Evolutionary conservation across 768 basidiomycete genomes (phyloP).

Genomic region (Trametes maxima): DNA sequence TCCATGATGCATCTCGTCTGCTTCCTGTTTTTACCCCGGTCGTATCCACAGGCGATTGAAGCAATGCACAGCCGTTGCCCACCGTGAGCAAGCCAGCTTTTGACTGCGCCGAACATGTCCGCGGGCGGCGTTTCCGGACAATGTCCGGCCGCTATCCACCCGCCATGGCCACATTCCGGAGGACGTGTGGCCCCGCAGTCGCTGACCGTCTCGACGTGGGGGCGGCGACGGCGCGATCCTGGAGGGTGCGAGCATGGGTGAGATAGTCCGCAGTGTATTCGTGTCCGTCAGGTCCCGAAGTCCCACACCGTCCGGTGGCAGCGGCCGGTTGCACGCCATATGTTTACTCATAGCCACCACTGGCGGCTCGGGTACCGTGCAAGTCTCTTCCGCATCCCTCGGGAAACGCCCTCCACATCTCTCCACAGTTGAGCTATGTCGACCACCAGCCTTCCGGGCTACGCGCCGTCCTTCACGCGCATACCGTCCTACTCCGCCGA

Average conservation of each 20-base stretch:
- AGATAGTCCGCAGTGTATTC: constrained; percentile 9
- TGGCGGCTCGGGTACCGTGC: neutral
- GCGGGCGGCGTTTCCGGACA: neutral
- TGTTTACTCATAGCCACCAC: constrained; percentile 19
- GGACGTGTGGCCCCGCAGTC: neutral
- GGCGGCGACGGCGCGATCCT: too few species aligned
- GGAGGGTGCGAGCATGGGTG: constrained; percentile 1
- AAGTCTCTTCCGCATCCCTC: neutral
- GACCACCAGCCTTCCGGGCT: constrained; percentile 55
- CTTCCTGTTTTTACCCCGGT: neutral
- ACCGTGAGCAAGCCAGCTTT: neutral
- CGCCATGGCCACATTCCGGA: neutral
- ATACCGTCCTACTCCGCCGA: constrained; percentile 56
- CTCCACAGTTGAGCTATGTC: constrained; percentile 46
- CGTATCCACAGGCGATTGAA: neutral
- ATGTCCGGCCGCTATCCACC: neutral
- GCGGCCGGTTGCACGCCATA: constrained; percentile 22
- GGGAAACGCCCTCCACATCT: neutral
- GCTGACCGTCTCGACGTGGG: too few species aligned
- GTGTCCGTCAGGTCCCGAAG: constrained; percentile 15
- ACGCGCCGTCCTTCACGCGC: constrained; percentile 43
- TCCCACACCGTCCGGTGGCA: constrained; percentile 20
- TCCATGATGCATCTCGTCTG: constrained; percentile 5
- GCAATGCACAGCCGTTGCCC: too few species aligned
- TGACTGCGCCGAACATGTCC: neutral